Base-by-base conservation (phyloP, 139 green algal species). In the Haematococcus lacustris region DNA sequence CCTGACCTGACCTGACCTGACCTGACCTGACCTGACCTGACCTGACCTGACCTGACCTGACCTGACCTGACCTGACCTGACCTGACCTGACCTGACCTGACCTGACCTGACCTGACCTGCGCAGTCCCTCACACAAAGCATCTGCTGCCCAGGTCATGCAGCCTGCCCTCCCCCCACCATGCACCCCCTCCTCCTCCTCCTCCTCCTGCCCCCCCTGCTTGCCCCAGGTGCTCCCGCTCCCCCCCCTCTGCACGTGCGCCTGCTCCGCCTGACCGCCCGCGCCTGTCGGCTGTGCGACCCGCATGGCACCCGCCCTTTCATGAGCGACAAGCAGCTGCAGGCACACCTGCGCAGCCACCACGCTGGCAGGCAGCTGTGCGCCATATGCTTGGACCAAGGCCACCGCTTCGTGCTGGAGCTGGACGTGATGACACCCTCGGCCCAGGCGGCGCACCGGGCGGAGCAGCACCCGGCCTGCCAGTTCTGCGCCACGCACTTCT, bases 401-500 rank as follows among this genome's bases (percentile, higher is more conserved):
- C 68, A 75, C 34, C 63, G 51, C 13, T 91, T 89, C 67, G 71
- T 84, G 5, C 73, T 87, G 51, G 72, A 79, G 63, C 53, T 64
- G 13, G 53, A 4, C 53, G 30, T 57, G 13, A 57, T 57, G 13
- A 21, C 47, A 28, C 13, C 13, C 47, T 57, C 47, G 13, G 13
- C 13, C 53, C 30, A 64, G 13, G 21, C 9, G 17, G 75, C 53
- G 25, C 88, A 93, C 79, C 37, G 73, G 43, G 69, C 37, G 0
- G 63, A 51, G 1, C 38, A 41, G 23, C 88, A 93, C 79, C 85
- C 85, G 17, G 65, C 70, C 64, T 93, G 88, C 79, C 64, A 79
- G 57, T 93, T 89, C 72, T 93, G 88, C 80, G 35, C 79, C 62
- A 57, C 57, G 38, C 74, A 63, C 66, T 91, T 87, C 53, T 91